Evolutionary conservation across 768 basidiomycete species (phyloP), one percentile per base, ranked within the genome.

Genomic region (Candolleomyces efflorescens): DNA sequence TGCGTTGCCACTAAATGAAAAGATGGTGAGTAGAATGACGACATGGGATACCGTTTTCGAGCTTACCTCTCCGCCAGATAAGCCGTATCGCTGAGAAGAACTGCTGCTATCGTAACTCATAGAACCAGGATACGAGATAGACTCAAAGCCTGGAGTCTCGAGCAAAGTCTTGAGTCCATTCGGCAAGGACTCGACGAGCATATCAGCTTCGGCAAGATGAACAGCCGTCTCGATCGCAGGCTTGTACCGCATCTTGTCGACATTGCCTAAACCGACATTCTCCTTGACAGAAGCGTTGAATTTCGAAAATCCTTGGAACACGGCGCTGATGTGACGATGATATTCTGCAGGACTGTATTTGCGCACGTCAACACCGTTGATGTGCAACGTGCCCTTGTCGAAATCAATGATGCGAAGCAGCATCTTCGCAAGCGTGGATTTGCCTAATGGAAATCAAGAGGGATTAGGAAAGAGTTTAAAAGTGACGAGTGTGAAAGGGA

Each of bases 221-320:
- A 93, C 71, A n/a, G 92, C 92, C 18, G 74, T 71, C 59, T 81
- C 75, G 55, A 94, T 76, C 11, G 83, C 82, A 3, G 75, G 71
- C 15, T 78, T 77, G 53, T 82, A 79, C 37, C 78, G 73, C 60
- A 93, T 70, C 62, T 84, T 81, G 13, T 81, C 80, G 18, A 94
- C 82, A 63, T 80, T 82, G 18, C 93, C 92, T 3, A 94, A 73
- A n/a, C 92, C 93, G 26, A 93, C 85, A 67, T 95, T 95, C 68
- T 93, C 90, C 60, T 84, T 78, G 17, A 92, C 78, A 0, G 90
- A 85, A 5, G 86, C 79, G 64, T 83, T 86, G 68, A 89, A 92
- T 67, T 87, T 87, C 52, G 88, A 86, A 69, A 93, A 94, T 44
- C 86, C 86, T 69, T 95, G 93, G 70, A 95, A 90, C 18, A 94